Evolutionary conservation across 2,329 filamentous ascomycete species (phyloP), one percentile per base, ranked within the genome.

Genomic region (Colletotrichum endophyticum): DNA sequence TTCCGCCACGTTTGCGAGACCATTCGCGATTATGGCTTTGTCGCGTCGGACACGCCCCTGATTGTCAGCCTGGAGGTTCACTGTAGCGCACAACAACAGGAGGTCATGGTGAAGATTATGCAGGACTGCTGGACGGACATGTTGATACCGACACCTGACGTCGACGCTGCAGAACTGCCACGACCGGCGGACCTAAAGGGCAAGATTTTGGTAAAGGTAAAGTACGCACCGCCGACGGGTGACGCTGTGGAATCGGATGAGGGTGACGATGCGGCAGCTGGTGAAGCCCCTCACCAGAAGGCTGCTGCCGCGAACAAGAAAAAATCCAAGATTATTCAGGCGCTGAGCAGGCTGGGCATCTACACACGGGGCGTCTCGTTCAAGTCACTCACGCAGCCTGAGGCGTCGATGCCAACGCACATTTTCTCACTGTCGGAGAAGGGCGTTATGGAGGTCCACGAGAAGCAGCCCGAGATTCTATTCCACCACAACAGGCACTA

Each of bases 1-100:
- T 99, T 99, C 85, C 92, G 96, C 66, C 92, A 94, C 57, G 96
- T 99, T 3, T 98, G 96, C 85, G 88, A 91, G 72, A 92, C 95
- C 0, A 96, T 99, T 79, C 89, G 92, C 36, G 92, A 98, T 72
- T 91, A 93, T 80, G 96, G 94, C 2, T 99, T 99, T 81, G 86
- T 90, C 5, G 91, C 88, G 6, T 93, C 91, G 25, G 93, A 96
- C 77, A 87, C 98, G 22, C 97, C 97, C 0, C 88, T 99, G n/a
- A 96, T 99, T 76, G 94, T 98, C 80, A 98, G 95, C 82, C 90
- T 99, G 36, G 97, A 99, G 84, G 95, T 99, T 0, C 97, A 99
- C 86, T 96, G 95, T 78, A 89, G 89, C 77, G 86, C 92, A 0
- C 90, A 94, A 73, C 97, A 99, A 85, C 97, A 99, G 84, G 91